Evolutionary conservation across 257 asterid genomes (phyloP).

Genomic region (Plectranthus barbatus): DNA sequence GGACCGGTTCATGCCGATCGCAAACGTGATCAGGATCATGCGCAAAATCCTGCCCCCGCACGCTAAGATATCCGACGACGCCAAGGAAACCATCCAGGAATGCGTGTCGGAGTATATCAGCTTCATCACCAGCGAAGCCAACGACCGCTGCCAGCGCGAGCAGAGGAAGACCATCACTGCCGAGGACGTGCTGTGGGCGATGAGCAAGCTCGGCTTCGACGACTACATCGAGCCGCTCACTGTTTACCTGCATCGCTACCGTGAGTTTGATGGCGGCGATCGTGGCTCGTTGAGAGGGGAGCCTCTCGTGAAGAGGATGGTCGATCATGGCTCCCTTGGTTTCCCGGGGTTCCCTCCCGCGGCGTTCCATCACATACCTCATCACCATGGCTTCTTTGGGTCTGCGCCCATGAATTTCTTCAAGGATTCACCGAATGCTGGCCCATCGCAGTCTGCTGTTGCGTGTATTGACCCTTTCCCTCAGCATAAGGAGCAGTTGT

Average conservation of each 20-base stretch:
- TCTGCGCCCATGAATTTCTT: constrained; percentile 42
- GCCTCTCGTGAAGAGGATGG: constrained; percentile 42
- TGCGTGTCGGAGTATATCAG: constrained; percentile 93
- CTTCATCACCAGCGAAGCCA: constrained; percentile 92
- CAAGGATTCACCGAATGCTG: constrained; percentile 38
- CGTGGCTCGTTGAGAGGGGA: constrained; percentile 56
- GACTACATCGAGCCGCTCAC: constrained; percentile 91
- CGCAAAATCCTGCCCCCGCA: constrained; percentile 76
- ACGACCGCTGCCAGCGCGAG: constrained; percentile 87
- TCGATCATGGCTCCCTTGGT: constrained; percentile 32
- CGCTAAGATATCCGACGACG: constrained; percentile 89
- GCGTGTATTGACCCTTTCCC: constrained; percentile 35
- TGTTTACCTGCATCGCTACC: constrained; percentile 64
- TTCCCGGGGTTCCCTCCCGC: constrained; percentile 22
- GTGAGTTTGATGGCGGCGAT: constrained; percentile 69
- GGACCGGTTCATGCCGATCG: constrained; percentile 96
- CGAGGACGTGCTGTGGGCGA: constrained; percentile 90
- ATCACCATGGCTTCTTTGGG: constrained; percentile 42
- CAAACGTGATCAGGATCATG: constrained; percentile 88
- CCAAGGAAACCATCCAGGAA: constrained; percentile 91
- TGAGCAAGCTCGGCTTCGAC: constrained; percentile 89
- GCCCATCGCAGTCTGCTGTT: constrained; percentile 35
- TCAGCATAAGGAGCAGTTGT: constrained; percentile 45
- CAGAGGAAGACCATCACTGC: constrained; percentile 94
- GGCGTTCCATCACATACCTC: constrained; percentile 39